Conservation (phyloP, 2,329 filamentous ascomycete species). For the Colletotrichum tamarilloi region DNA sequence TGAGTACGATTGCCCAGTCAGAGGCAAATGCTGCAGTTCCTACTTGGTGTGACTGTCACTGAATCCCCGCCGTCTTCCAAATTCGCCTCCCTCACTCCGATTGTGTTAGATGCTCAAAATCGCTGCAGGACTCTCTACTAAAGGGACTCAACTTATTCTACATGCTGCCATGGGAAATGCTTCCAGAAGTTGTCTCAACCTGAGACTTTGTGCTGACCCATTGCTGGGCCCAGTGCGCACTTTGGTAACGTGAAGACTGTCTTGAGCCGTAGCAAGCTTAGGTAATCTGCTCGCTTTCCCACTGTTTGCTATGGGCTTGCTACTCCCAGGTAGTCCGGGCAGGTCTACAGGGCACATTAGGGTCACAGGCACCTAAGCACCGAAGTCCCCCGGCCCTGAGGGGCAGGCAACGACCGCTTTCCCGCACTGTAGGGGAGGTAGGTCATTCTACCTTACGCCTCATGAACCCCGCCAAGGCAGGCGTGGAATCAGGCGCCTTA, state of each 20-base stretch:
- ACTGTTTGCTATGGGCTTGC: too few species aligned
- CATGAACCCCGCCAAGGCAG: conserved; percentile 6
- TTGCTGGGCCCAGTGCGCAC: not conserved
- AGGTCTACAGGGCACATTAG: not conserved
- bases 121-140: not conserved
- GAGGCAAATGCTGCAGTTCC: too few species aligned
- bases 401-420: not conserved
- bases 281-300: not conserved
- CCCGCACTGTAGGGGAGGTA: not conserved
- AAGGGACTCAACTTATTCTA: too few species aligned
- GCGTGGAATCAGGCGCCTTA: not conserved
- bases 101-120: not conserved
- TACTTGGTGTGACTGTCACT: too few species aligned
- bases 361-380: not conserved
- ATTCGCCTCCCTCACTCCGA: not conserved
- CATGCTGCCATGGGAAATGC: not conserved
- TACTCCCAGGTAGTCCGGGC: not conserved
- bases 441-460: not conserved
- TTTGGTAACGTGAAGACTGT: not conserved
- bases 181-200: not conserved
- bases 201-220: not conserved
- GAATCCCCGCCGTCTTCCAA: too few species aligned
- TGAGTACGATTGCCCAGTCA: too few species aligned
- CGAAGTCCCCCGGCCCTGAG: too few species aligned
- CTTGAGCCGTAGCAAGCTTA: not conserved